A percentile compares a stretch with the other conserved stretches of the same genome.
Evolutionary conservation across 139 green algal species (phyloP).

Genomic region (Zygnema circumcarinatum): DNA sequence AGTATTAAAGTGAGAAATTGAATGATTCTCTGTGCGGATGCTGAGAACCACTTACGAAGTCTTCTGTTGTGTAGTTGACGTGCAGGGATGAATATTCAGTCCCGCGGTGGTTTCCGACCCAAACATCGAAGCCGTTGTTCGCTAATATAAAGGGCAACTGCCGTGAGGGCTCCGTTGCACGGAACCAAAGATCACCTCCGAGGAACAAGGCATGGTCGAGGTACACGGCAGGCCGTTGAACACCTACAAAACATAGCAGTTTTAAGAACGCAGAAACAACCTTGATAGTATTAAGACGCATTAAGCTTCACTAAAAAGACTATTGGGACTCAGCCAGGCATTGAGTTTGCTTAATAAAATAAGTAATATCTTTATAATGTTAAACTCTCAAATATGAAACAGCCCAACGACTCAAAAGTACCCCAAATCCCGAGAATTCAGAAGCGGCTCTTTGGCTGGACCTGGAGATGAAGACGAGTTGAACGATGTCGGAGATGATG

Average conservation of each 20-base stretch:
- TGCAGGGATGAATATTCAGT: slow-evolving; percentile 4
- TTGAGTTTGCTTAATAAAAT: not conserved
- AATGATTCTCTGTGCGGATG: too few relatives aligned
- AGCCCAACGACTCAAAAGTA: too few relatives aligned
- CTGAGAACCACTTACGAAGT: not conserved
- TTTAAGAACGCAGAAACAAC: too few relatives aligned
- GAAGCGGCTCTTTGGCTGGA: too few relatives aligned
- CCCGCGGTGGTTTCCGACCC: slow-evolving; percentile 6
- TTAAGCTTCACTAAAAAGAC: not conserved
- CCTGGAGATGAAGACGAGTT: too few relatives aligned
- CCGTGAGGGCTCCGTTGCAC: not conserved
- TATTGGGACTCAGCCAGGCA: not conserved
- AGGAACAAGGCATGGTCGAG: not conserved
- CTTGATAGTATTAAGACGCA: too few relatives aligned
- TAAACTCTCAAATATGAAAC: too few relatives aligned
- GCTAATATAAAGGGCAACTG: not conserved
- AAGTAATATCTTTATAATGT: not conserved
- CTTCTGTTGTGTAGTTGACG: not conserved
- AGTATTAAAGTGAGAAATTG: not conserved
- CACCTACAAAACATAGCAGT: not conserved
- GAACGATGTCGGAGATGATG: too few relatives aligned
- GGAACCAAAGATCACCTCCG: not conserved
- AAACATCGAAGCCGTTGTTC: slow-evolving; percentile 1
- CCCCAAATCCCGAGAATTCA: too few relatives aligned
- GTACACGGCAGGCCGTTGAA: not conserved